Conservation (phyloP, 2,329 filamentous ascomycete genomes). For the Pseudogymnoascus sp. region DNA sequence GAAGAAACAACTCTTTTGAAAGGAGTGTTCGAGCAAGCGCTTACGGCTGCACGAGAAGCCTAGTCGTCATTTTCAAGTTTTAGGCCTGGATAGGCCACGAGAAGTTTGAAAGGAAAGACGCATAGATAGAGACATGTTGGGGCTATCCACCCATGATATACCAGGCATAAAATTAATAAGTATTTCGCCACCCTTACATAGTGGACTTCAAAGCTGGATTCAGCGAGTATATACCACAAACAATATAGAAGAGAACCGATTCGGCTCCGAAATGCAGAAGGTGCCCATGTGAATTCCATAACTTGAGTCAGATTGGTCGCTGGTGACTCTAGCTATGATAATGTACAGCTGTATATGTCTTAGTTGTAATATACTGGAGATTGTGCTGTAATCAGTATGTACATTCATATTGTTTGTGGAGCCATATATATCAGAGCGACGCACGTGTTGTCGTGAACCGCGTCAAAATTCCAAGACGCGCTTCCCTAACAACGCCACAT, state of each 20-base stretch:
- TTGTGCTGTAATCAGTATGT: background rate
- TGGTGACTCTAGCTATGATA: background rate
- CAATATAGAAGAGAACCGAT: background rate
- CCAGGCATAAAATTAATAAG: background rate
- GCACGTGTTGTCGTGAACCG: constrained; percentile 7
- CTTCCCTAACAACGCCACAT: background rate
- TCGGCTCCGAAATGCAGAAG: background rate
- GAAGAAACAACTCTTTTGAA: constrained; percentile 66
- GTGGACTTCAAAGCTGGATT: background rate
- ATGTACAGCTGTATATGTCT: background rate
- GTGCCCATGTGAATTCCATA: background rate
- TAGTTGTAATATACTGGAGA: background rate
- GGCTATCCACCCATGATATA: background rate
- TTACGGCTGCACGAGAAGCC: constrained; percentile 44
- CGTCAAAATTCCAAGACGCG: constrained; percentile 5
- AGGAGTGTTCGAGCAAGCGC: constrained; percentile 56
- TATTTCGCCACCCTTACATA: background rate
- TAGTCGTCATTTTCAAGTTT: background rate
- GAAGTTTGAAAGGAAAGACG: background rate
- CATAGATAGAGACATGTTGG: background rate
- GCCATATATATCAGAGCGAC: background rate
- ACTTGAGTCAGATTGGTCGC: background rate
- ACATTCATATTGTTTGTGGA: background rate
- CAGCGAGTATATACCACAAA: background rate
- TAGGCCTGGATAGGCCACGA: background rate